These are phyloP conservation scores for Euphorbia peplus DNA, from an alignment of 345 rosid species.

Conservation along the genomic window DNA sequence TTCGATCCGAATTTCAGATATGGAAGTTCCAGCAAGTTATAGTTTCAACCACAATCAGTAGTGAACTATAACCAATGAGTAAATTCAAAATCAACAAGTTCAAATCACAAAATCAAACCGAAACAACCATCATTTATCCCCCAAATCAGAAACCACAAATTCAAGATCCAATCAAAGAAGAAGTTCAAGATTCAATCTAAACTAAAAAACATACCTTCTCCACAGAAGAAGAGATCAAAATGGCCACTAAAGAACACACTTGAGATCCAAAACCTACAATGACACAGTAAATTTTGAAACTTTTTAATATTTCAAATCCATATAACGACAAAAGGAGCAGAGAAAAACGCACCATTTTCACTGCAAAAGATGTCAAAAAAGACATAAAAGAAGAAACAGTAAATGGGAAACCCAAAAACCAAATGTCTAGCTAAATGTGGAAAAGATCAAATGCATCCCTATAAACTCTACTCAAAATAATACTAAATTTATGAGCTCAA, in stretches of 20 bases:
- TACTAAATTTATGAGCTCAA: no score
- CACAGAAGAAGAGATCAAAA: constrained; percentile 26
- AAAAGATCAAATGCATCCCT: constrained; percentile 5
- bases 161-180: constrained; percentile 25
- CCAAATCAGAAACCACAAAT: constrained; percentile 9
- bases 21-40: neutral
- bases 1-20: neutral
- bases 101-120: constrained; percentile 5
- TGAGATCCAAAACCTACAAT: constrained; percentile 42
- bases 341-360: constrained; percentile 16
- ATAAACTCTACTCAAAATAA: constrained; percentile 5
- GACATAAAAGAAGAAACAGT: constrained; percentile 19
- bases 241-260: constrained; percentile 11
- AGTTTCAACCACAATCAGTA: neutral
- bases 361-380: constrained; percentile 24
- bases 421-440: constrained; percentile 13
- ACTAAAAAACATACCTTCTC: constrained; percentile 30
- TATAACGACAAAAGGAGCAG: constrained; percentile 26
- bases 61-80: neutral
- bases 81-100: neutral
- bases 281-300: constrained; percentile 20
- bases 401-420: constrained; percentile 31
- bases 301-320: constrained; percentile 21
- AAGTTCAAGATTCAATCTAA: neutral
- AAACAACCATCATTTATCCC: neutral